Percentiles rank a stretch among this genome's conserved stretches.
Evolutionary conservation across 108 stramenopile species (phyloP).

Genomic region (Discostella stelligeroides): DNA sequence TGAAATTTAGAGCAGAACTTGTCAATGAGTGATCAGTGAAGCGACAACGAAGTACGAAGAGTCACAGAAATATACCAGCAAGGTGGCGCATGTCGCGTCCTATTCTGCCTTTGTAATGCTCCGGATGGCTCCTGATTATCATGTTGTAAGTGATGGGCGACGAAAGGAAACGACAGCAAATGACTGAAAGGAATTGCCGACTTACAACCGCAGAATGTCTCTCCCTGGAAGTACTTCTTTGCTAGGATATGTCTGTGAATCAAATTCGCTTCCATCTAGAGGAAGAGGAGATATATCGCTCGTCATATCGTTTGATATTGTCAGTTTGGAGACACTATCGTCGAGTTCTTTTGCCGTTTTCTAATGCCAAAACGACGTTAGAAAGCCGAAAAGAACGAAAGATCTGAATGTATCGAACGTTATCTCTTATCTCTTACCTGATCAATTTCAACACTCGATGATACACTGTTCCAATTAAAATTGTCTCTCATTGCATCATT

Average conservation of each 20-base stretch:
- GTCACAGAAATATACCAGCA: constrained; percentile 20
- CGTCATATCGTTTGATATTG: constrained; percentile 16
- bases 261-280: background rate
- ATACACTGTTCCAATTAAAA: background rate
- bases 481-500: background rate
- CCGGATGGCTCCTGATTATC: constrained; percentile 42
- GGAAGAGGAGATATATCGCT: constrained; percentile 30
- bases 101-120: constrained; percentile 69
- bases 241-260: background rate
- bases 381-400: background rate
- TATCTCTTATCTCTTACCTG: constrained; percentile 20
- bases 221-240: background rate
- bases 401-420: background rate
- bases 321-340: constrained; percentile 25
- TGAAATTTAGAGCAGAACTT: background rate
- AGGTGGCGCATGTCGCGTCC: constrained; percentile 69
- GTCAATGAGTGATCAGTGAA: background rate
- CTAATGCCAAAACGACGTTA: constrained; percentile 9
- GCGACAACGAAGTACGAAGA: background rate
- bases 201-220: constrained; percentile 28
- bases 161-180: background rate
- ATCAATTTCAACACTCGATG: constrained; percentile 26
- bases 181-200: background rate
- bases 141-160: background rate
- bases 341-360: constrained; percentile 45